Evolutionary conservation across 768 basidiomycete genomes (phyloP).

Genomic region (Obba rivulosa): DNA sequence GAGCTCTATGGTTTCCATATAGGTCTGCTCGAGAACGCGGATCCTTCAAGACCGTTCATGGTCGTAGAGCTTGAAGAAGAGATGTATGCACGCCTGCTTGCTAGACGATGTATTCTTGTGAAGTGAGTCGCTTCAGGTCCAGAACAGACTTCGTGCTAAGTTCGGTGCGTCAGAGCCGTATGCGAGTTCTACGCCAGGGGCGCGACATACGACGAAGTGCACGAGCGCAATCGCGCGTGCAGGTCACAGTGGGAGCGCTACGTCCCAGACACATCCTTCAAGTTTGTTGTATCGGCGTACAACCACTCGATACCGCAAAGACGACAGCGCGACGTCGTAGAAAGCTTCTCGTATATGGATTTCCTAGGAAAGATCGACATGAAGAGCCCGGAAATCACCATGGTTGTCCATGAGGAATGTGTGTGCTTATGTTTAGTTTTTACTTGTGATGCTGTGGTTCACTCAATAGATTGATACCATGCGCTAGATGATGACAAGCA

Average conservation of each 20-base stretch:
- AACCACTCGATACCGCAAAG: slow-evolving; percentile 68
- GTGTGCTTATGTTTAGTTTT: slow-evolving; percentile 19
- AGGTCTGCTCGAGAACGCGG: slow-evolving; percentile 36
- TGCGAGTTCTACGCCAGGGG: slow-evolving; percentile 78
- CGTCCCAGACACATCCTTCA: slow-evolving; percentile 67
- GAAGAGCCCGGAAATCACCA: slow-evolving; percentile 66
- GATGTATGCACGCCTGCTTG: slow-evolving; percentile 68
- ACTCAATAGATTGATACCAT: neutral
- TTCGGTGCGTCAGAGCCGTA: slow-evolving; percentile 48
- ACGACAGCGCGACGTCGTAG: slow-evolving; percentile 62
- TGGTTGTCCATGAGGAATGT: slow-evolving; percentile 89
- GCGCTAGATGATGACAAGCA: slow-evolving; percentile 50
- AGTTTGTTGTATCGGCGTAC: slow-evolving; percentile 69
- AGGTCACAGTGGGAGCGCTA: slow-evolving; percentile 53
- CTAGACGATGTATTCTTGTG: slow-evolving; percentile 74
- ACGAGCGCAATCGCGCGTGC: slow-evolving; percentile 43
- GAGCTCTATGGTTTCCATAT: slow-evolving; percentile 67
- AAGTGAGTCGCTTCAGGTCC: slow-evolving; percentile 46
- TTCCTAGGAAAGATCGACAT: slow-evolving; percentile 79
- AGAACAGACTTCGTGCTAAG: neutral
- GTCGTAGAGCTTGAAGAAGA: slow-evolving; percentile 63
- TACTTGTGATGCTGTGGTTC: slow-evolving; percentile 9
- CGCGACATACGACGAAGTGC: slow-evolving; percentile 62
- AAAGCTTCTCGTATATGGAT: slow-evolving; percentile 82
- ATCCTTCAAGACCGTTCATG: slow-evolving; percentile 68